Conservation (phyloP, 345 rosid genomes). For the Eucalyptus viminalis region DNA sequence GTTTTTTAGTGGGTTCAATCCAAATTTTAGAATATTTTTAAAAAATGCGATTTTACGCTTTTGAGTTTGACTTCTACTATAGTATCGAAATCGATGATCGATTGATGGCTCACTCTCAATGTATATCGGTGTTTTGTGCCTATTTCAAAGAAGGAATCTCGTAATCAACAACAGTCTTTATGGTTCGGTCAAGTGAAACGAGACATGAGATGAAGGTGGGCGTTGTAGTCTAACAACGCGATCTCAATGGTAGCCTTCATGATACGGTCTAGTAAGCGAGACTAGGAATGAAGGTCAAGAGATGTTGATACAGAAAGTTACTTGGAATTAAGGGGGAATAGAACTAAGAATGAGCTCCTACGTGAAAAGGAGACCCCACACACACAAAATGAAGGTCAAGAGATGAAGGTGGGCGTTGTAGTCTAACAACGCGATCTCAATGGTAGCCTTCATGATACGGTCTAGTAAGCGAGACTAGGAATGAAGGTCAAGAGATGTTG, state of each 20-base stretch:
- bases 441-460: too few species aligned
- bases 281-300: not conserved
- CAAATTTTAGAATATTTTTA: not conserved
- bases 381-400: too few species aligned
- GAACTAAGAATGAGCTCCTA: not conserved
- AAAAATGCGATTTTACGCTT: not conserved
- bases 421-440: too few species aligned
- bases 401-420: too few species aligned
- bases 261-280: not conserved
- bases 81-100: too few species aligned
- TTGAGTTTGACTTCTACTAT: not conserved
- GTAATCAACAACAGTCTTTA: not conserved
- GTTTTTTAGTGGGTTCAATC: not conserved
- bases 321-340: not conserved
- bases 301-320: not conserved
- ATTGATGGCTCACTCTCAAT: not conserved
- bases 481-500: too few species aligned
- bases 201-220: not conserved
- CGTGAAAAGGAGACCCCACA: not conserved
- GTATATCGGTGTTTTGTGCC: not conserved
- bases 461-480: too few species aligned
- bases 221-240: accelerated
- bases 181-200: too few species aligned
- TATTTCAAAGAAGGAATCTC: not conserved
- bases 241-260: not conserved